Evolutionary conservation across 106 monocot species (phyloP).

Genomic region (Acorus calamus): DNA sequence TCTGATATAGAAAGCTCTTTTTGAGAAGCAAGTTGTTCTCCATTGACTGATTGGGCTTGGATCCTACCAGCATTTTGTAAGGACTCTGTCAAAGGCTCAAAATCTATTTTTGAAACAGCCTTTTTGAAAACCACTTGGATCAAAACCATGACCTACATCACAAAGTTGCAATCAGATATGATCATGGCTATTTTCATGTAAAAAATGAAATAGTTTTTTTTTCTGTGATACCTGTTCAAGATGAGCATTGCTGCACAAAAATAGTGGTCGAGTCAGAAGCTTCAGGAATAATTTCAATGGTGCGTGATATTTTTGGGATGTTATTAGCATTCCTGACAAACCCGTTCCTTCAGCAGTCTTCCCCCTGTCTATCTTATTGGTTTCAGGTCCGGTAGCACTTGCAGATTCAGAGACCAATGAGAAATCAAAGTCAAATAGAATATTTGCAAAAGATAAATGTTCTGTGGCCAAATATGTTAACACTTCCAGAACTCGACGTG

Average conservation of each 20-base stretch:
- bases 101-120: constrained; percentile 46
- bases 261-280: constrained; percentile 53
- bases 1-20: constrained; percentile 24
- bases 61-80: constrained; percentile 9
- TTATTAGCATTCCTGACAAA: neutral
- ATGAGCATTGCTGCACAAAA: constrained; percentile 52
- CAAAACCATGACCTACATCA: constrained; percentile 53
- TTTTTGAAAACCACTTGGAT: constrained; percentile 56
- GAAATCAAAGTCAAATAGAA: constrained; percentile 42
- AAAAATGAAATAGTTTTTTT: too few relatives aligned
- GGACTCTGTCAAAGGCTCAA: constrained; percentile 7
- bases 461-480: constrained; percentile 55
- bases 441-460: constrained; percentile 38
- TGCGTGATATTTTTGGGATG: constrained; percentile 12
- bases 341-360: constrained; percentile 11
- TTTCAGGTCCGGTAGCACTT: constrained; percentile 1
- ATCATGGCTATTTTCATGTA: too few relatives aligned
- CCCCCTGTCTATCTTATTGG: constrained; percentile 30
- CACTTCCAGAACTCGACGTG: constrained; percentile 53
- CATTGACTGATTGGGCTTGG: constrained; percentile 14
- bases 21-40: constrained; percentile 6
- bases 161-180: constrained; percentile 6
- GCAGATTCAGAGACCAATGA: constrained; percentile 9
- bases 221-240: constrained; percentile 56
- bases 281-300: constrained; percentile 54